A percentile compares a stretch with the other conserved stretches of the same genome.
Evolutionary conservation across 108 stramenopile genomes (phyloP).

Genomic region (Cyclotella atomus): DNA sequence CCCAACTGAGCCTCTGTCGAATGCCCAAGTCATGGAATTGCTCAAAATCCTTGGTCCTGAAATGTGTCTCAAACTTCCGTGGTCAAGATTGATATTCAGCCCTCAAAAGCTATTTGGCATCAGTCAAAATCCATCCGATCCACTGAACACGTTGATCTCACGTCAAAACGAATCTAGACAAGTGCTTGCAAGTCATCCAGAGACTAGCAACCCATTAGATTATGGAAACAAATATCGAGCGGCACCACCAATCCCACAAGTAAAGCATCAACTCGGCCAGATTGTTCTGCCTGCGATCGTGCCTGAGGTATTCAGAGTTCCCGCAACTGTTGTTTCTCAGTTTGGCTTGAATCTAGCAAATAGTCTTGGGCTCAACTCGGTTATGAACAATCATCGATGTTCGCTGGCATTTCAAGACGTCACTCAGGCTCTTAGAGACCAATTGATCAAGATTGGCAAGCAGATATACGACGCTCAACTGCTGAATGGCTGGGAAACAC

Average conservation of each 20-base stretch:
- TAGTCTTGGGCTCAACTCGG: constrained; percentile 4
- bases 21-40: constrained; percentile 28
- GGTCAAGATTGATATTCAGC: constrained; percentile 36
- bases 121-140: too few species aligned
- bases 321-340: constrained; percentile 9
- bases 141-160: neutral
- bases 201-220: constrained; percentile 23
- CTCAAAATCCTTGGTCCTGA: constrained; percentile 43
- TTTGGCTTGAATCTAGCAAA: neutral
- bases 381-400: constrained; percentile 2
- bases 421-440: constrained; percentile 53
- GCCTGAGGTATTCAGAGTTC: constrained; percentile 12
- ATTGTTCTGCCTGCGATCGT: constrained; percentile 7
- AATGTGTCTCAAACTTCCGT: constrained; percentile 40
- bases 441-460: constrained; percentile 57
- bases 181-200: constrained; percentile 11
- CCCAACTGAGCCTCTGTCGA: constrained; percentile 34
- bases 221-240: constrained; percentile 40
- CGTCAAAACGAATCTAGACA: constrained; percentile 20
- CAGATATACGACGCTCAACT: constrained; percentile 56
- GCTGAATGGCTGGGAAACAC: constrained; percentile 59
- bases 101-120: constrained; percentile 18
- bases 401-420: constrained; percentile 52
- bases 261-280: constrained; percentile 34
- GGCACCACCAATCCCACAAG: constrained; percentile 30